phyloP scores from a whole-genome alignment of 441 rosid species.

The Arabidopsis lyrata region DNA sequence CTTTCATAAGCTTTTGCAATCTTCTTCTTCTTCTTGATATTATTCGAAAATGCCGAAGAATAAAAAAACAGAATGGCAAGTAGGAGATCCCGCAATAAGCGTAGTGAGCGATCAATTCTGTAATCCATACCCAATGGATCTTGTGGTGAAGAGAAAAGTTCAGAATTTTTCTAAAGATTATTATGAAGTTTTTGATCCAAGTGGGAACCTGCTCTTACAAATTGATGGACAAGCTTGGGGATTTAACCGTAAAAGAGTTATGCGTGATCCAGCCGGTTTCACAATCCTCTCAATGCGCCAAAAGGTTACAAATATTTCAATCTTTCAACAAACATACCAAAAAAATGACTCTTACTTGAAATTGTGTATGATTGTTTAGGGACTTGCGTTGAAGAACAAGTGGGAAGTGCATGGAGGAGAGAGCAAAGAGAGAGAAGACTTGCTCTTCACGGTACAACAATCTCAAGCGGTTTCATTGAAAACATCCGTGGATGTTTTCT shows the following conservation, averaged over 20 bases:
- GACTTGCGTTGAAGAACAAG: conserved; percentile 49
- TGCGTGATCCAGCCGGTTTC: conserved; percentile 72
- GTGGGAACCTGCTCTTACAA: conserved; percentile 63
- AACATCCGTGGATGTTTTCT: conserved; percentile 61
- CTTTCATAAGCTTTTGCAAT: conserved; percentile 36
- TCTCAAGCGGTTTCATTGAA: conserved; percentile 60
- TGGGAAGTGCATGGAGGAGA: conserved; percentile 71
- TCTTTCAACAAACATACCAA: conserved; percentile 36
- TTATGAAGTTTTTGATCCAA: conserved; percentile 60
- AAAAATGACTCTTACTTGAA: conserved; percentile 11
- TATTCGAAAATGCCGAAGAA: conserved; percentile 40
- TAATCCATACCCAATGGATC: conserved; percentile 65
- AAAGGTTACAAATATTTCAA: conserved; percentile 51
- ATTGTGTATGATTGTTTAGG: conserved; percentile 39
- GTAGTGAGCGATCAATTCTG: conserved; percentile 69
- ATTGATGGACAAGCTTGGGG: conserved; percentile 69
- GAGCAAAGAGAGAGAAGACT: conserved; percentile 45
- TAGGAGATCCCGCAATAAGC: conserved; percentile 54
- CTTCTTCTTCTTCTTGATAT: conserved; percentile 28
- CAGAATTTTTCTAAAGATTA: conserved; percentile 50
- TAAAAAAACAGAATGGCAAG: conserved; percentile 44
- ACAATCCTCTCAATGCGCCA: conserved; percentile 63
- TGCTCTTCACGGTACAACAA: conserved; percentile 56
- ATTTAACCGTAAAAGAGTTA: conserved; percentile 52
- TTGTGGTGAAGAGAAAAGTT: conserved; percentile 60